Evolutionary conservation across 805 yeast species (phyloP).

Genomic region (Blastobotrys parvus): DNA sequence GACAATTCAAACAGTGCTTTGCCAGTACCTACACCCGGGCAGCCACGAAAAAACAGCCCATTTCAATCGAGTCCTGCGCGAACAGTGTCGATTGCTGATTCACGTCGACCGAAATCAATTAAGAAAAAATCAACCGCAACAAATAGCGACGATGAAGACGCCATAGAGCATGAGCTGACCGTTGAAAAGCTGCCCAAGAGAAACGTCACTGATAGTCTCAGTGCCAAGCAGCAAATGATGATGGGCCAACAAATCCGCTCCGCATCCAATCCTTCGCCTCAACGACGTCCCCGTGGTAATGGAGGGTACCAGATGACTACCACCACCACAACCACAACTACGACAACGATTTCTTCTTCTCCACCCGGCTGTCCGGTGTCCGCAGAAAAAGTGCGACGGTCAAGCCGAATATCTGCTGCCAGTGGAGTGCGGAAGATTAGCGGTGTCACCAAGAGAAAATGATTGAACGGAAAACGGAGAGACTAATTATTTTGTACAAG

Average conservation of each 20-base stretch:
- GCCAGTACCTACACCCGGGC: slow-evolving; percentile 93
- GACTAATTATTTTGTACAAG: no score
- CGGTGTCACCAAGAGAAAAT: slow-evolving; percentile 1
- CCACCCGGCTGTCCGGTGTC: slow-evolving; percentile 10
- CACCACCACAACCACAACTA: slow-evolving; percentile 17
- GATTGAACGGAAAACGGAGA: no score
- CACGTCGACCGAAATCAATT: background rate
- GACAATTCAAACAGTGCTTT: slow-evolving; percentile 68
- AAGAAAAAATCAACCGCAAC: background rate
- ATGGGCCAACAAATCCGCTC: slow-evolving; percentile 25
- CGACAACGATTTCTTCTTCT: slow-evolving; percentile 15
- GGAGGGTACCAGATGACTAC: slow-evolving; percentile 15
- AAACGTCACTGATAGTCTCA: slow-evolving; percentile 18
- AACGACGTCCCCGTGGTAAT: slow-evolving; percentile 10
- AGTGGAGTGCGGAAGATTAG: slow-evolving; percentile 14
- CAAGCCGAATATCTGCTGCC: slow-evolving; percentile 12
- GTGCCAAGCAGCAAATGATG: slow-evolving; percentile 17
- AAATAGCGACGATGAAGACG: slow-evolving; percentile 9
- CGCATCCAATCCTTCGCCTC: slow-evolving; percentile 27
- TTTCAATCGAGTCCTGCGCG: slow-evolving; percentile 8
- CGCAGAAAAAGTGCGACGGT: slow-evolving; percentile 12
- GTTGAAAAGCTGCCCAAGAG: slow-evolving; percentile 11
- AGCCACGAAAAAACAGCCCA: slow-evolving; percentile 62
- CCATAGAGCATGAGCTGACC: slow-evolving; percentile 1
- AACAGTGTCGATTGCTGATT: slow-evolving; percentile 2